Base-by-base conservation (phyloP, 2,329 filamentous ascomycete species). In the Magnaporthiopsis incrustans region DNA sequence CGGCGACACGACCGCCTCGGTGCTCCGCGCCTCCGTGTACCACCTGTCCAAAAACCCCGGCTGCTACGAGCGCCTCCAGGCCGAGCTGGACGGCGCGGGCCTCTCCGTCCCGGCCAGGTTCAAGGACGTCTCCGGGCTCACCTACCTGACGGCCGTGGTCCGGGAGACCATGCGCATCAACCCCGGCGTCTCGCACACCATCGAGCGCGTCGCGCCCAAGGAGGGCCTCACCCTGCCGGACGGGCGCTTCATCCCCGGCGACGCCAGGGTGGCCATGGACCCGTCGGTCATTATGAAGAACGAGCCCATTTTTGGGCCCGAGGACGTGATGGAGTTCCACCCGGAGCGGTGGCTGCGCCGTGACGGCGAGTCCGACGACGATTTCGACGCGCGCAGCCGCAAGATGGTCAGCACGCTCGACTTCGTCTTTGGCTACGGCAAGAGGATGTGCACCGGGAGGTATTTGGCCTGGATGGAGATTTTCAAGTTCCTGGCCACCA, bases 121-220 rank as follows among this genome's bases (percentile, higher is more conserved):
- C 61, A 61, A 63, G 11, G 66, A 65, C 12, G 67, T 71, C 50
- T 73, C 67, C 32, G 70, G 68, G 35, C 71, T 76, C 12, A 73
- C 72, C 25, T 81, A 83, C 68, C 76, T 85, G 11, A 75, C 80
- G 57, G 82, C 82, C 4, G 78, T 82, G 2, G 75, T 85, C 25
- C 79, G 78, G n/a, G 84, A 87, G 69, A 75, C 78, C 0, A 71
- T 80, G 66, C 77, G 82, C 4, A 71, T 82, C 11, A 79, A 83
- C 66, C 81, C 82, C 1, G 76, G 74, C 3, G 73, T 83, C 2
- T 77, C 75, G 11, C 75, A 82, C 67, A 69, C 77, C 4, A 73
- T 85, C 18, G 80, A 84, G 69, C 79, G 83, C 1, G 70, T 80
- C 25, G 81, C 84, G 0, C 82, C 82, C 1, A 57, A 68, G 0